Evolutionary conservation across 495 filamentous ascomycete species (phyloP).

Genomic region (Talaromyces borbonicus): DNA sequence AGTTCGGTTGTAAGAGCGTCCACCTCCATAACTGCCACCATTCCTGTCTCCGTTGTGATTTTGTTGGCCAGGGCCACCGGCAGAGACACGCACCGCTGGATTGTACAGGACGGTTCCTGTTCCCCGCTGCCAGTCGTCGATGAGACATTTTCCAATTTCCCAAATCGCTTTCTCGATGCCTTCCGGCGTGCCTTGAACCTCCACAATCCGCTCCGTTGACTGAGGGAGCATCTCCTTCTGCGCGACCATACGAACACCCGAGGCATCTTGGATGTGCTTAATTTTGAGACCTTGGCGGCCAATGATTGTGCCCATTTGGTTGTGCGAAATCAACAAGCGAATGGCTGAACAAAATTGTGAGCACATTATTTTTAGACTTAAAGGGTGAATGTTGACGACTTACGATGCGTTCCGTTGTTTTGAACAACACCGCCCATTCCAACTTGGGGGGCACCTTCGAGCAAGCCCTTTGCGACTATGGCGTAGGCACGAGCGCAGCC

Average conservation of each 20-base stretch:
- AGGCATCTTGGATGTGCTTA: slow-evolving; percentile 97
- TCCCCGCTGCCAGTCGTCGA: slow-evolving; percentile 95
- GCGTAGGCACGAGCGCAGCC: slow-evolving; percentile 85
- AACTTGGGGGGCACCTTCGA: slow-evolving; percentile 89
- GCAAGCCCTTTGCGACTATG: slow-evolving; percentile 79
- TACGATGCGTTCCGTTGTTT: slow-evolving; percentile 87
- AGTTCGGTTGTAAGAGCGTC: slow-evolving; percentile 78
- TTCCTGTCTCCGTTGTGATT: slow-evolving; percentile 24
- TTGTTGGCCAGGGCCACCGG: slow-evolving; percentile 42
- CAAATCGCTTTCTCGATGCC: slow-evolving; percentile 92
- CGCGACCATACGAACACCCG: slow-evolving; percentile 95
- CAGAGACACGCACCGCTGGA: slow-evolving; percentile 75
- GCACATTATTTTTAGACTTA: background rate
- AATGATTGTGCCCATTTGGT: slow-evolving; percentile 99
- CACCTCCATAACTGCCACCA: slow-evolving; percentile 42
- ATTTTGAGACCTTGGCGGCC: slow-evolving; percentile 94
- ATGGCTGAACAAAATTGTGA: slow-evolving; percentile 50
- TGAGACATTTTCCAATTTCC: slow-evolving; percentile 98
- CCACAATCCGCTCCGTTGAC: slow-evolving; percentile 97
- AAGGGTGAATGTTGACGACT: slow-evolving; percentile 25
- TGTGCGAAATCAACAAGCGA: slow-evolving; percentile 95
- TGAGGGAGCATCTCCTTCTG: slow-evolving; percentile 99
- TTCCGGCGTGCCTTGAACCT: slow-evolving; percentile 85
- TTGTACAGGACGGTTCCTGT: slow-evolving; percentile 96
- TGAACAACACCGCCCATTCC: slow-evolving; percentile 85